phyloP scores from a whole-genome alignment of 169 alveolate genomes.

The Plasmodium relictum region DNA sequence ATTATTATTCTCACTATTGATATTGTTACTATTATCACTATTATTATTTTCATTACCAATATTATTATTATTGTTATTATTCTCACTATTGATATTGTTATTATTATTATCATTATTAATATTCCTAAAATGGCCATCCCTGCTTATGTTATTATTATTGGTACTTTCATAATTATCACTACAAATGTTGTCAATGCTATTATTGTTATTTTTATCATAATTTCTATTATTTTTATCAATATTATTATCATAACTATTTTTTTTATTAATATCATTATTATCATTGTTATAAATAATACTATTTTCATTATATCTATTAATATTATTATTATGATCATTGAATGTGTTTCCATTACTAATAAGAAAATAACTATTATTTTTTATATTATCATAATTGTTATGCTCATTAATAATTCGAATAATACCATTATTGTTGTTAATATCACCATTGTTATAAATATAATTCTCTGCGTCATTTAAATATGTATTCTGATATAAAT shows the following conservation, averaged over 20 bases:
- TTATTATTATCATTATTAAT: not conserved
- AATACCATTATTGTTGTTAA: not conserved
- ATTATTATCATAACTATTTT: not conserved
- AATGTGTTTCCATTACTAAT: not conserved
- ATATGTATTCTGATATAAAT: not conserved
- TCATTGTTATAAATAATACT: not conserved
- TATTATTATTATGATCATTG: not conserved
- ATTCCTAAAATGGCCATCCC: not conserved
- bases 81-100: not conserved
- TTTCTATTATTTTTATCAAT: not conserved
- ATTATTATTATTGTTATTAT: not conserved
- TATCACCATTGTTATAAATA: too few species aligned
- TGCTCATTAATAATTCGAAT: not conserved
- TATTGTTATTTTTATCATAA: not conserved
- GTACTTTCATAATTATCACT: not conserved
- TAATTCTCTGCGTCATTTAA: conserved; percentile 1
- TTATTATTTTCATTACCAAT: not conserved
- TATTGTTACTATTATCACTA: not conserved
- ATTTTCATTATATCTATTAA: not conserved
- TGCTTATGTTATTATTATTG: not conserved
- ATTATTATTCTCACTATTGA: not conserved
- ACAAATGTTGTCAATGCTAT: not conserved
- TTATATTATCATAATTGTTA: not conserved
- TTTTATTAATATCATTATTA: not conserved
- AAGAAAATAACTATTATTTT: not conserved